Evolutionary conservation across 2,329 filamentous ascomycete genomes (phyloP).

Genomic region (Ophidiomyces ophidiicola): DNA sequence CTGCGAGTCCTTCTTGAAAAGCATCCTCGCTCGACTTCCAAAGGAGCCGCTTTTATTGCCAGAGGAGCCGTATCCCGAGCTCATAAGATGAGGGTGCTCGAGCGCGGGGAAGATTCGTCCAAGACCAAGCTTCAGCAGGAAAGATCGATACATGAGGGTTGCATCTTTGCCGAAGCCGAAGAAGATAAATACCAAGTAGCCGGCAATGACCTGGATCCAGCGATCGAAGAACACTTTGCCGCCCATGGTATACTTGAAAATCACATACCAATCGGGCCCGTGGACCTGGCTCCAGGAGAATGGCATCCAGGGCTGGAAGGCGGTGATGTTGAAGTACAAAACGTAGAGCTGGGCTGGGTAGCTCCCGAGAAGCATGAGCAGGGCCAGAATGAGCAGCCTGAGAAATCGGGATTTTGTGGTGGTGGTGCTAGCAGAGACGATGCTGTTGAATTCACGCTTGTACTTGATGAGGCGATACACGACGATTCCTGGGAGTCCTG

Average conservation of each 20-base stretch:
- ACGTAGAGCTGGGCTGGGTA: slow-evolving; percentile 44
- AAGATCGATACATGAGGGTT: slow-evolving; percentile 40
- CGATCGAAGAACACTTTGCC: slow-evolving; percentile 42
- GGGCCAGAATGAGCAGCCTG: slow-evolving; percentile 39
- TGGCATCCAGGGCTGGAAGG: slow-evolving; percentile 26
- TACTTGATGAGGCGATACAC: slow-evolving; percentile 50
- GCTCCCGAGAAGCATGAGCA: slow-evolving; percentile 44
- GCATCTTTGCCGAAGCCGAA: slow-evolving; percentile 55
- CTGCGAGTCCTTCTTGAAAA: slow-evolving; percentile 19
- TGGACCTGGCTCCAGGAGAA: slow-evolving; percentile 47
- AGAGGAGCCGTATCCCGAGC: slow-evolving; percentile 11
- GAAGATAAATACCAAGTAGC: slow-evolving; percentile 48
- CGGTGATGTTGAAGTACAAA: slow-evolving; percentile 34
- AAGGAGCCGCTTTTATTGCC: slow-evolving; percentile 19
- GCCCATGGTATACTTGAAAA: slow-evolving; percentile 37
- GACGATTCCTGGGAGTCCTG: slow-evolving; percentile 40
- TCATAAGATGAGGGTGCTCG: slow-evolving; percentile 15
- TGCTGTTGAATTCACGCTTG: slow-evolving; percentile 44
- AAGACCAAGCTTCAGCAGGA: slow-evolving; percentile 34
- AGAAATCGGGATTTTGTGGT: slow-evolving; percentile 50
- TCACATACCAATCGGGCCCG: slow-evolving; percentile 37
- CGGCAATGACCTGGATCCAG: slow-evolving; percentile 45
- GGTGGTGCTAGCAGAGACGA: slow-evolving; percentile 42
- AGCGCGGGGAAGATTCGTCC: slow-evolving; percentile 23
- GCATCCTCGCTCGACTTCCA: slow-evolving; percentile 21